These are phyloP conservation scores for Geoglossum glabrum DNA, from an alignment of 495 filamentous ascomycete species.

Conservation along the genomic window DNA sequence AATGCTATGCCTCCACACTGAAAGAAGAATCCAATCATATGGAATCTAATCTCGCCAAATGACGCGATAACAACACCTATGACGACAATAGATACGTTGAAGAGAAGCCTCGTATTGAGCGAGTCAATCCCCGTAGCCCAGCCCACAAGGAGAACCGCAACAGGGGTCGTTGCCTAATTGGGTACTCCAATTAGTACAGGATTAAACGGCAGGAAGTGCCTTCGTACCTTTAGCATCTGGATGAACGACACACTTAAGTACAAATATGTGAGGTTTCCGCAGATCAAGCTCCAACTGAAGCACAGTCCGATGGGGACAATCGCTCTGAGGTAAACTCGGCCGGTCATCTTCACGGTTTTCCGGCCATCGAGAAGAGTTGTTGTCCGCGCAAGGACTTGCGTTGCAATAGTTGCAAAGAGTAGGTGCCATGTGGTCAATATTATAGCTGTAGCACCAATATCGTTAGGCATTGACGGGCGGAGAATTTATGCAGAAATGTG, in stretches of 20 bases:
- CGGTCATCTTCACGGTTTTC: constrained; percentile 85
- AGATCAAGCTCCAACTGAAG: constrained; percentile 88
- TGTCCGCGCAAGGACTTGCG: constrained; percentile 69
- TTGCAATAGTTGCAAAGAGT: constrained; percentile 73
- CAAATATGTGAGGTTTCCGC: constrained; percentile 80
- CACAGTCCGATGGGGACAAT: constrained; percentile 86
- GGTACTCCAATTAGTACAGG: constrained; percentile 13
- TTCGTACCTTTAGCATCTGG: constrained; percentile 80
- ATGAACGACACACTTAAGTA: constrained; percentile 90
- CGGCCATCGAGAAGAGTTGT: constrained; percentile 73
- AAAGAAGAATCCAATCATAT: constrained; percentile 69
- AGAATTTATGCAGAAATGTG: neutral
- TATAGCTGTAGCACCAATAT: constrained; percentile 23
- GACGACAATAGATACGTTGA: constrained; percentile 77
- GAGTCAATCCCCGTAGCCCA: constrained; percentile 65
- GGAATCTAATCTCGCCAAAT: constrained; percentile 82
- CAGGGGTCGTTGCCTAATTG: constrained; percentile 64
- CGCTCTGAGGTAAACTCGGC: constrained; percentile 69
- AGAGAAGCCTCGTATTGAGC: constrained; percentile 57
- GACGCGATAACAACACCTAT: constrained; percentile 79
- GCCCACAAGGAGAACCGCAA: constrained; percentile 66
- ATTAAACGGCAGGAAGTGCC: neutral
- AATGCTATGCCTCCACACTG: constrained; percentile 70
- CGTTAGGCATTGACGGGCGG: constrained; percentile 4
- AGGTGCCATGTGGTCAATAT: constrained; percentile 89